Evolutionary conservation across 2,329 filamentous ascomycete genomes (phyloP).

Genomic region (Botrytis medusae): DNA sequence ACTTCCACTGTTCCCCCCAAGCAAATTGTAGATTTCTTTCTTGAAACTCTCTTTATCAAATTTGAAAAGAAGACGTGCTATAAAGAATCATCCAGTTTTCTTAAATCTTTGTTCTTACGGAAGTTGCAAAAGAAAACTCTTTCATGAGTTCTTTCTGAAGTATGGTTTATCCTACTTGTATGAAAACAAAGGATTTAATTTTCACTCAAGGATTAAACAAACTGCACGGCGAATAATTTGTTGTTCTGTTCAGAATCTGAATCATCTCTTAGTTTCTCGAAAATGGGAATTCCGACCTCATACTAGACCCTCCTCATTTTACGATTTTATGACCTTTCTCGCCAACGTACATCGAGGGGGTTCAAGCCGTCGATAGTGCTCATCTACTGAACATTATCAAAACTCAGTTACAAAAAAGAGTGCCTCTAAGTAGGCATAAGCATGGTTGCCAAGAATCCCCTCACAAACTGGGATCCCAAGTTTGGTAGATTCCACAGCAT

Average conservation of each 20-base stretch:
- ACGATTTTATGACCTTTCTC: neutral
- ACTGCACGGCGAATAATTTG: neutral
- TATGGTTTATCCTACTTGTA: neutral
- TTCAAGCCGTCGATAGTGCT: neutral
- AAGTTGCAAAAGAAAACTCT: neutral
- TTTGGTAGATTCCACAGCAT: constrained; percentile 9
- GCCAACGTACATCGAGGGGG: neutral
- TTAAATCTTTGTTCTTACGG: neutral
- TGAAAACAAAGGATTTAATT: neutral
- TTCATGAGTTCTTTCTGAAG: no score
- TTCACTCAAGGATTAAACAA: neutral
- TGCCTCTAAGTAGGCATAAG: neutral
- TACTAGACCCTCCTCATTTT: no score
- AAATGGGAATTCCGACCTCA: neutral
- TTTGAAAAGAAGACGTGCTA: neutral
- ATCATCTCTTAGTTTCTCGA: neutral
- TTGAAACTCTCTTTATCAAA: neutral
- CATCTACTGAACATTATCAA: neutral
- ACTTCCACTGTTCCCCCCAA: neutral
- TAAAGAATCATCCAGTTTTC: neutral
- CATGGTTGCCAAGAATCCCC: neutral
- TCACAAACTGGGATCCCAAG: neutral
- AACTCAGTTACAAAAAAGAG: neutral
- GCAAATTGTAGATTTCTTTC: neutral
- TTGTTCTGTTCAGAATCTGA: neutral